Base-by-base conservation (phyloP, 2,329 filamentous ascomycete genomes). In the Fusarium verrucosum region DNA sequence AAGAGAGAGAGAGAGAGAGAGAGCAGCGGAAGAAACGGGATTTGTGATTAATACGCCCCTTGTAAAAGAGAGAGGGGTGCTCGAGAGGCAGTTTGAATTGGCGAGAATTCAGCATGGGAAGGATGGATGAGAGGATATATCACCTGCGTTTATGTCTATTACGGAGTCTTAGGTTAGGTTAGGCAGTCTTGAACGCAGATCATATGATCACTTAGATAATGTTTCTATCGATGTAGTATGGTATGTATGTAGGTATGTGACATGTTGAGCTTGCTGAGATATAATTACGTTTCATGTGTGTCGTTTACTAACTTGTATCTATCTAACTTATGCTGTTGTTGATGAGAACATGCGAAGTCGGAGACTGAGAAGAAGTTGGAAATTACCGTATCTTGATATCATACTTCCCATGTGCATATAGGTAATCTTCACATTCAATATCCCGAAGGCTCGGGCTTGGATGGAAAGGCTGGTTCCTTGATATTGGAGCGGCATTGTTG, bases 361-460 rank as follows among this genome's bases (percentile, higher is more conserved):
- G 23, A 43, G 26, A 13, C 37, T 25, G 17, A 14, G n/a, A n/a
- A 28, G 10, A 17, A 13, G 28, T 44, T 25, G 22, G 28, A 20
- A 10, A 44, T 38, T n/a, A 23, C 22, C 33, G 7, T 7, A 43
- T 35, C 30, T 23, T 28, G 19, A 20, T 25, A n/a, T n/a, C n/a
- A n/a, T 20, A 23, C 26, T 45, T 28, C 16, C 30, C 17, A 17
- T 30, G 9, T 33, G 22, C 35, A 19, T 20, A 22, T 17, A 32
- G 23, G 8, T 33, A 22, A n/a, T 17, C 20, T 23, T 22, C 19
- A 38, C 7, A 14, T 32, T 47, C 43, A 67, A 56, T 79, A 82
- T 8, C 85, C 85, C 7, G 85, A 81, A n/a, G 81, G 81, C 69
- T 87, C 83, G 1, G 81, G 79, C 62, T 81, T 80, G 17, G 65